Evolutionary conservation across 2,329 filamentous ascomycete genomes (phyloP).

Genomic region (Pseudomassariella vexata): DNA sequence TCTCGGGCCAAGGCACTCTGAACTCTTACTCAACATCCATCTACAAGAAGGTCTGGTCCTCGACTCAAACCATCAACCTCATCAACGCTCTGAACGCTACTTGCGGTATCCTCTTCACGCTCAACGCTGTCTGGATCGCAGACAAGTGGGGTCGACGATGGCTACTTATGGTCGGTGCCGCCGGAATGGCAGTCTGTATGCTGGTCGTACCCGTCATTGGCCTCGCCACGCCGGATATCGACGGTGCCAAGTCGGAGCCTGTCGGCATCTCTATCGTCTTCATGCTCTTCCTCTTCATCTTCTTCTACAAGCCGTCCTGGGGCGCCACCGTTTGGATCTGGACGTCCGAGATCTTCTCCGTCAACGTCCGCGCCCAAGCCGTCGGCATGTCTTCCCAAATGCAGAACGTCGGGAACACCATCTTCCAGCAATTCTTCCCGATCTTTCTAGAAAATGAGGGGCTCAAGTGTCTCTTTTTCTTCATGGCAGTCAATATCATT

Average conservation of each 20-base stretch:
- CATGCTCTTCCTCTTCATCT: constrained; percentile 59
- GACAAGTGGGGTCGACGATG: constrained; percentile 67
- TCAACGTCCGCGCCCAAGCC: constrained; percentile 67
- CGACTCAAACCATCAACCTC: constrained; percentile 54
- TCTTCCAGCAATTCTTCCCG: constrained; percentile 68
- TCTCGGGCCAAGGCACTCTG: constrained; percentile 66
- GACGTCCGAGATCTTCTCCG: constrained; percentile 63
- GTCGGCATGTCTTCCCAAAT: constrained; percentile 60
- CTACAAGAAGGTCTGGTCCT: constrained; percentile 64
- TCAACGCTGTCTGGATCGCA: constrained; percentile 68
- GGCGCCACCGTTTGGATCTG: constrained; percentile 67
- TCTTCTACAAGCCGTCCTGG: constrained; percentile 67
- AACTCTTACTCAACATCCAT: constrained; percentile 68
- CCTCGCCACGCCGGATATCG: constrained; percentile 45
- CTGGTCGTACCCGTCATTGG: constrained; percentile 49
- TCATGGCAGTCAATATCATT: constrained; percentile 38
- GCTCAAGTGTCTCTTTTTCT: constrained; percentile 36
- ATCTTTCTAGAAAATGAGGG: constrained; percentile 54
- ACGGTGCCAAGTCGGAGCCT: constrained; percentile 48
- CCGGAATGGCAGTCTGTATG: constrained; percentile 68
- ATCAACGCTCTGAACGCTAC: constrained; percentile 73
- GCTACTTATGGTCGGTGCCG: constrained; percentile 61
- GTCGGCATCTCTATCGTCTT: constrained; percentile 66
- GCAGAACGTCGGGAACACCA: constrained; percentile 60
- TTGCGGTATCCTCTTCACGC: constrained; percentile 65